Conservation (phyloP, 2,329 filamentous ascomycete genomes). For the Canariomyces notabilis region DNA sequence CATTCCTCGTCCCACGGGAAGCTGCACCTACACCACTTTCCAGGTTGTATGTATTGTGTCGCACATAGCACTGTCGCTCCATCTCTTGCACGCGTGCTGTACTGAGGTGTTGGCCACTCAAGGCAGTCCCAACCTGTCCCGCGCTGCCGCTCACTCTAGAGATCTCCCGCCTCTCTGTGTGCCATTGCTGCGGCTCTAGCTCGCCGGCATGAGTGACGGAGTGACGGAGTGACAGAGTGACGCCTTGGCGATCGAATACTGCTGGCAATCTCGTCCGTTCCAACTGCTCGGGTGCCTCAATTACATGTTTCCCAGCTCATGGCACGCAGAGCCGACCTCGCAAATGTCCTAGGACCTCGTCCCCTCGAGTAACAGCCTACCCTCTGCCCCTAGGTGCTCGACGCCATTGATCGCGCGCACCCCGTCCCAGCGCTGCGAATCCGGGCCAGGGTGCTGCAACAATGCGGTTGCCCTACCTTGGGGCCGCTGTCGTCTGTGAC, state of each 20-base stretch:
- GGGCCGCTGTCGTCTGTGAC: conserved; percentile 25
- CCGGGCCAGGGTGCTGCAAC: conserved; percentile 26
- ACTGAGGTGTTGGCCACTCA: not conserved
- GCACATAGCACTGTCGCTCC: conserved; percentile 6
- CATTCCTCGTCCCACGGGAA: conserved; percentile 17
- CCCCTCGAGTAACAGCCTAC: conserved; percentile 21
- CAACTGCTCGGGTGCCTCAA: conserved; percentile 6
- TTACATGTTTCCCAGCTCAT: conserved; percentile 22
- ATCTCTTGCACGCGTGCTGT: not conserved
- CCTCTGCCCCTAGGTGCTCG: no score
- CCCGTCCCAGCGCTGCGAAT: conserved; percentile 13
- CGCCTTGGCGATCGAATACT: not conserved
- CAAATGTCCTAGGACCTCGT: conserved; percentile 25
- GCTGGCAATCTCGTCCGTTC: conserved; percentile 1
- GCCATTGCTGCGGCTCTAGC: not conserved
- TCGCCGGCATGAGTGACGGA: not conserved
- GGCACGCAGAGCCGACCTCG: conserved; percentile 23
- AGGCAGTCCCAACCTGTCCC: not conserved
- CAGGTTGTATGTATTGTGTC: no score
- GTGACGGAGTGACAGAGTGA: not conserved
- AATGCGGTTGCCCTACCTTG: conserved; percentile 27
- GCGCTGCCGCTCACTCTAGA: no score
- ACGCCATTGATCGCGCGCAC: conserved; percentile 12
- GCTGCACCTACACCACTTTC: no score
- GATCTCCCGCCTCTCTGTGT: not conserved